Percentiles rank a stretch among this genome's conserved stretches.
Conservation (phyloP, 306 rosid species). For the Sesbania bispinosa region DNA sequence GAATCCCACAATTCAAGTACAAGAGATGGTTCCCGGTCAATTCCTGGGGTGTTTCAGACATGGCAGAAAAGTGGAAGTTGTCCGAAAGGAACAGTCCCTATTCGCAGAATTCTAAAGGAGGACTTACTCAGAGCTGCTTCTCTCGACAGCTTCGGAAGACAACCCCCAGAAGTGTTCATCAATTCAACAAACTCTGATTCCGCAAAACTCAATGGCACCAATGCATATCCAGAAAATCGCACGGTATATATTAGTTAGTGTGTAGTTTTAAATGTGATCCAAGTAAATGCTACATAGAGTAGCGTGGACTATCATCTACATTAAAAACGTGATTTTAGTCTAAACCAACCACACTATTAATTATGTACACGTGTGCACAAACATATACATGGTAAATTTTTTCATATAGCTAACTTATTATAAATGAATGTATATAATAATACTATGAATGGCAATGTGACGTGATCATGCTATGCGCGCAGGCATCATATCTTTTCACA, state of each 20-base stretch:
- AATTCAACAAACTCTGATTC: neutral
- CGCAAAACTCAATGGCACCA: neutral
- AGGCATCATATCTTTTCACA: conserved; percentile 41
- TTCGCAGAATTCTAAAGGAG: conserved; percentile 41
- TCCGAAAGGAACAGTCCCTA: conserved; percentile 59
- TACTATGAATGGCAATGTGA: no score
- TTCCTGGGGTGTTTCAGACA: conserved; percentile 28
- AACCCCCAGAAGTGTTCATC: neutral
- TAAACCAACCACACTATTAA: no score
- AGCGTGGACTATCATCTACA: no score
- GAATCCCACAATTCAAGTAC: neutral
- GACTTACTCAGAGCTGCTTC: conserved; percentile 42
- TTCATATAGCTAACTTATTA: no score
- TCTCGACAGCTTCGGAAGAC: conserved; percentile 37
- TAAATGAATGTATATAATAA: no score
- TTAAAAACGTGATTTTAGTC: no score
- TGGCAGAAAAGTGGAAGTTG: conserved; percentile 67
- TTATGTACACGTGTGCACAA: neutral
- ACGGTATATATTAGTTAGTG: conserved; percentile 42
- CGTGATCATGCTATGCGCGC: neutral
- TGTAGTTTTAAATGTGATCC: no score
- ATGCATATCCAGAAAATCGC: conserved; percentile 11
- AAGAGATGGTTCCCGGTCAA: neutral
- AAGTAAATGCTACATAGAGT: no score
- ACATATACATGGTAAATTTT: no score